phyloP scores from a whole-genome alignment of 495 filamentous ascomycete genomes.

The Penicillium daleae region DNA sequence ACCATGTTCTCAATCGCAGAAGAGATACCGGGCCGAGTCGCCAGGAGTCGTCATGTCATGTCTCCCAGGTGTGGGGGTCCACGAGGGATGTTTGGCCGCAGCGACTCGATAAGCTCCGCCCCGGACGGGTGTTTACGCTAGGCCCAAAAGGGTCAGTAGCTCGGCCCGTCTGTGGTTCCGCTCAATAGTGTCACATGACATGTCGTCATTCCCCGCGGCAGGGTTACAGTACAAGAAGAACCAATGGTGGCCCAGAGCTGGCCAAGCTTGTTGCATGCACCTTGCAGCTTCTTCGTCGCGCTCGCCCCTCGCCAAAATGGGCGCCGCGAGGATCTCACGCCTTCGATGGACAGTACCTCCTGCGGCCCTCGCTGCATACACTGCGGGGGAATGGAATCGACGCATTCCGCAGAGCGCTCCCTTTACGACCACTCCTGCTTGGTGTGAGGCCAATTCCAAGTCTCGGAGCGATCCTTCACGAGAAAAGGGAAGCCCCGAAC shows the following conservation, averaged over 20 bases:
- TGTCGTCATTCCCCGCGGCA: slow-evolving; percentile 33
- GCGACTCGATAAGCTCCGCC: slow-evolving; percentile 28
- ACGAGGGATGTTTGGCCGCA: slow-evolving; percentile 17
- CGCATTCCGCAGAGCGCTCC: slow-evolving; percentile 26
- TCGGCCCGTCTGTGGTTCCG: slow-evolving; percentile 28
- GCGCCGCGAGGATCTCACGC: slow-evolving; percentile 34
- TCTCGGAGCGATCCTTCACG: slow-evolving; percentile 5
- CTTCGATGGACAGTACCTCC: slow-evolving; percentile 47
- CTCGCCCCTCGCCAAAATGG: slow-evolving; percentile 49
- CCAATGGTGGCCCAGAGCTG: not conserved
- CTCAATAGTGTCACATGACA: slow-evolving; percentile 23
- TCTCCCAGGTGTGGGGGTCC: slow-evolving; percentile 27
- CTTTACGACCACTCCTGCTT: slow-evolving; percentile 28
- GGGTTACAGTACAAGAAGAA: slow-evolving; percentile 4
- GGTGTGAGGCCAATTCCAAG: slow-evolving; percentile 19
- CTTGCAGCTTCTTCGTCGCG: slow-evolving; percentile 59
- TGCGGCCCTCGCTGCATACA: slow-evolving; percentile 40
- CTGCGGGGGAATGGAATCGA: slow-evolving; percentile 34
- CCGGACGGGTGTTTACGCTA: slow-evolving; percentile 26
- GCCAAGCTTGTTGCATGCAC: slow-evolving; percentile 31
- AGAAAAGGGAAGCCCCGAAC: not conserved
- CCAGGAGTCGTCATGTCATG: slow-evolving; percentile 42
- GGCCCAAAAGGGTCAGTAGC: slow-evolving; percentile 12
- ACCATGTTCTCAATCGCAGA: slow-evolving; percentile 45
- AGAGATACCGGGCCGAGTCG: slow-evolving; percentile 13